Conservation (phyloP, 2,329 filamentous ascomycete species). For the Paracamarosporium sp. region DNA sequence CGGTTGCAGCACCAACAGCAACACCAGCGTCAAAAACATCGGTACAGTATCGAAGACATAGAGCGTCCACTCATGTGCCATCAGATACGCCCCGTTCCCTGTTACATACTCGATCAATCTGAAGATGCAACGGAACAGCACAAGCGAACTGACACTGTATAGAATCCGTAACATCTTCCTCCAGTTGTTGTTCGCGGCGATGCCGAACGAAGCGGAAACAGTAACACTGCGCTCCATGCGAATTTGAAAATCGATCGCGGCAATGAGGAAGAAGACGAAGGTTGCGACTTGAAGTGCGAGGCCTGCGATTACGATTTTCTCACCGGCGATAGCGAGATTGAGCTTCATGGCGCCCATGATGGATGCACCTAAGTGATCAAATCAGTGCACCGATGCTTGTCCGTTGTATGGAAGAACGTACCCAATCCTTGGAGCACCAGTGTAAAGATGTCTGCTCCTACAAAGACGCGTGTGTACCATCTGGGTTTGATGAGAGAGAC, state of each 20-base stretch:
- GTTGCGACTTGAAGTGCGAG: slow-evolving; percentile 42
- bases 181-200: slow-evolving; percentile 18
- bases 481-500: slow-evolving; percentile 32
- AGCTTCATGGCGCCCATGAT: slow-evolving; percentile 45
- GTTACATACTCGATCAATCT: slow-evolving; percentile 59
- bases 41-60: slow-evolving; percentile 57
- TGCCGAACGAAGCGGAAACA: neutral
- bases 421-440: slow-evolving; percentile 39
- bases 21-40: slow-evolving; percentile 52
- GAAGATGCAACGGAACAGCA: slow-evolving; percentile 59
- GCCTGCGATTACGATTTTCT: slow-evolving; percentile 43
- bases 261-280: slow-evolving; percentile 39
- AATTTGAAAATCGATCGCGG: slow-evolving; percentile 37
- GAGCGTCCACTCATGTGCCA: slow-evolving; percentile 53
- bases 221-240: slow-evolving; percentile 27
- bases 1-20: slow-evolving; percentile 42
- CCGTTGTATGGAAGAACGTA: slow-evolving; percentile 13
- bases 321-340: slow-evolving; percentile 34
- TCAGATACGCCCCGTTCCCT: slow-evolving; percentile 55
- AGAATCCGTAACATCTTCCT: slow-evolving; percentile 45
- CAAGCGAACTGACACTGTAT: slow-evolving; percentile 55
- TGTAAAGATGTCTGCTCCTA: slow-evolving; percentile 35
- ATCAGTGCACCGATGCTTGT: slow-evolving; percentile 4
- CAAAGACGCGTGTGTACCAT: slow-evolving; percentile 40
- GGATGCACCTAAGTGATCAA: slow-evolving; percentile 31